A percentile compares a stretch with the other conserved stretches of the same genome.
Evolutionary conservation across 1,139 yeast species (phyloP).

Genomic region (Arxiozyma bovina): DNA sequence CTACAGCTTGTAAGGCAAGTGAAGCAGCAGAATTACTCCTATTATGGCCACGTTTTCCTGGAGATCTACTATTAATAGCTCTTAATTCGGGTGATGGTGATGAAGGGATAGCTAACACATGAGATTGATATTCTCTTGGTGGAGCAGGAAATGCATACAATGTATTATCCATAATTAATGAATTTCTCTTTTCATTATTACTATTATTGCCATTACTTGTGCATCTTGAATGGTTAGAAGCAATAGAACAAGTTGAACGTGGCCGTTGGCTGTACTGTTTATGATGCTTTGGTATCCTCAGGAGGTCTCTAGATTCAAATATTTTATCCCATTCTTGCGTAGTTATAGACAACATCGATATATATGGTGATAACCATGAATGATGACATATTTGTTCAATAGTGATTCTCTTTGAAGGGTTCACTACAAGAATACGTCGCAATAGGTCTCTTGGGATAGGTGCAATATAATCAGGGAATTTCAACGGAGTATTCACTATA

Average conservation of each 20-base stretch:
- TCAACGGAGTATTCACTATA: slow-evolving; percentile 81
- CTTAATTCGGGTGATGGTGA: slow-evolving; percentile 19
- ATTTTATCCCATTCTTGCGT: slow-evolving; percentile 84
- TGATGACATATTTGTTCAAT: slow-evolving; percentile 68
- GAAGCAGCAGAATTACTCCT: slow-evolving; percentile 43
- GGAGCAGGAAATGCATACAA: slow-evolving; percentile 25
- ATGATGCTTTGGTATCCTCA: slow-evolving; percentile 33
- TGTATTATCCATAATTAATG: slow-evolving; percentile 28
- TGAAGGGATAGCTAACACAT: slow-evolving; percentile 25
- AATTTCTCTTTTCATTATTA: slow-evolving; percentile 27
- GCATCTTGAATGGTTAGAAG: slow-evolving; percentile 25
- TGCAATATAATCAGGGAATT: slow-evolving; percentile 89
- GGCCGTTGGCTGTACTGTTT: slow-evolving; percentile 19
- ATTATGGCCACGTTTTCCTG: slow-evolving; percentile 19
- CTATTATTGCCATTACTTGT: not conserved
- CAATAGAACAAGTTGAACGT: slow-evolving; percentile 29
- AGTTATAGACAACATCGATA: slow-evolving; percentile 74
- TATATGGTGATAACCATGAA: slow-evolving; percentile 80
- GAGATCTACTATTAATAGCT: slow-evolving; percentile 8
- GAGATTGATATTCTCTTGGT: slow-evolving; percentile 30
- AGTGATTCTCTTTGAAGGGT: slow-evolving; percentile 62
- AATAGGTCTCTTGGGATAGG: slow-evolving; percentile 88
- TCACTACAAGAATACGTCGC: slow-evolving; percentile 64
- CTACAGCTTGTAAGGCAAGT: slow-evolving; percentile 59
- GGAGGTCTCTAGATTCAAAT: slow-evolving; percentile 34